Evolutionary conservation across 768 basidiomycete species (phyloP), one percentile per base, ranked within the genome.

Genomic region (Boletus coccyginus): DNA sequence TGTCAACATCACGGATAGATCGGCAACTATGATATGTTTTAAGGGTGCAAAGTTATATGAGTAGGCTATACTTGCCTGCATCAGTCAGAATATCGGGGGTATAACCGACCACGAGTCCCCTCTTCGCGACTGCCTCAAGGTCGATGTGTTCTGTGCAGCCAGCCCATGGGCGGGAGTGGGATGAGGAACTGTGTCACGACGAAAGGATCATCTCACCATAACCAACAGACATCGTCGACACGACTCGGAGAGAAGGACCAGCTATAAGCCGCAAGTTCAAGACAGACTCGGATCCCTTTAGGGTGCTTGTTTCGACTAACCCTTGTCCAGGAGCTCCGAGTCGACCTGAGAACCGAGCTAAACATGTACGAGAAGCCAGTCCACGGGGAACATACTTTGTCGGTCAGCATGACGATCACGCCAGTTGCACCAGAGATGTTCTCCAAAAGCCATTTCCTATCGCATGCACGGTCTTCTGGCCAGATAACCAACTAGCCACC

Each of bases 21-120:
- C 97, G 17, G 97, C 95, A 21, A 97, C 95, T 94, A 51, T 42
- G n/a, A 38, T 32, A n/a, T 6, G 38, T 31, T 45, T 49, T 3
- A 50, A 39, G 32, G 29, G 33, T 31, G 27, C 49, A 32, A 46
- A 43, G 13, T 7, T 43, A 12, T 5, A 50, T 35, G 50, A 6
- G 32, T 19, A 31, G 16, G 49, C 1, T 6, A 17, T 27, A 60
- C 73, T 50, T 64, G 85, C 93, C 93, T 61, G 96, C 93, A 65
- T 94, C 92, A 6, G 90, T 95, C 16, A 99, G 80, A 7, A 98
- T 89, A 53, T 95, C 93, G 0, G 96, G 97, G 0, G 95, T 98
- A 70, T 93, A 92, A 8, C 97, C 97, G 7, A 98, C 70, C 45
- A 79, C 81, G 55, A 98, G 79, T 2, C 79, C 77, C 16, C 85